Percentiles rank a stretch among this genome's conserved stretches.
Conservation (phyloP, 768 basidiomycete genomes). For the Leccinum boreale region DNA sequence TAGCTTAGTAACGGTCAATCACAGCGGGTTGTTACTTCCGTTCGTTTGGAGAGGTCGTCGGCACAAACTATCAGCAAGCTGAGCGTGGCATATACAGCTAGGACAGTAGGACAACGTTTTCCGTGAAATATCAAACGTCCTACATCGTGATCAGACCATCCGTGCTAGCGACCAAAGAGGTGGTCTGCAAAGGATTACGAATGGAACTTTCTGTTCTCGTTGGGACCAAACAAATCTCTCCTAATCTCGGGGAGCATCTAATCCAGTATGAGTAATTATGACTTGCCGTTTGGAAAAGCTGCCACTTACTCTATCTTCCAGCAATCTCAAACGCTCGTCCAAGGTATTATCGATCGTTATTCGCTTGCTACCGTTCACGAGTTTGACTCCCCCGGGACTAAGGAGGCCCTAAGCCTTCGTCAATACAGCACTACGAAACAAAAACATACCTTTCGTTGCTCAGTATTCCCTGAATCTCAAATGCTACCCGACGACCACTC, state of each 20-base stretch:
- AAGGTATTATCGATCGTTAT: constrained; percentile 94
- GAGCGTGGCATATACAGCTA: no score
- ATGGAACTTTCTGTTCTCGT: constrained; percentile 91
- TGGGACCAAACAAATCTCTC: constrained; percentile 81
- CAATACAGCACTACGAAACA: not conserved
- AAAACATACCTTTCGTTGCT: constrained; percentile 61
- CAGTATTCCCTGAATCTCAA: constrained; percentile 56
- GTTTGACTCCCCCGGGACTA: constrained; percentile 84
- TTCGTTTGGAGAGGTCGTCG: no score
- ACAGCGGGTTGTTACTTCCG: no score
- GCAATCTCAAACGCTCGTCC: constrained; percentile 81
- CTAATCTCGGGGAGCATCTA: constrained; percentile 97
- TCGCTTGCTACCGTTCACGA: constrained; percentile 65
- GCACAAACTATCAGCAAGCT: no score
- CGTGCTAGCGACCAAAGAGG: not conserved
- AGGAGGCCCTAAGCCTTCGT: not conserved
- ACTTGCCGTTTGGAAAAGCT: not conserved
- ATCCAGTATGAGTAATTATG: not conserved
- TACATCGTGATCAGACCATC: not conserved
- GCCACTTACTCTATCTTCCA: constrained; percentile 87
- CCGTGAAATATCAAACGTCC: not conserved
- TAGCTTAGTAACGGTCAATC: no score
- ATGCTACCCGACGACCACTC: constrained; percentile 63
- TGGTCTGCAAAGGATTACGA: constrained; percentile 38
- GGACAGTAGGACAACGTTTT: not conserved